These are phyloP conservation scores for Chlorella sp. DNA, from an alignment of 139 green algal species.

Conservation along the genomic window DNA sequence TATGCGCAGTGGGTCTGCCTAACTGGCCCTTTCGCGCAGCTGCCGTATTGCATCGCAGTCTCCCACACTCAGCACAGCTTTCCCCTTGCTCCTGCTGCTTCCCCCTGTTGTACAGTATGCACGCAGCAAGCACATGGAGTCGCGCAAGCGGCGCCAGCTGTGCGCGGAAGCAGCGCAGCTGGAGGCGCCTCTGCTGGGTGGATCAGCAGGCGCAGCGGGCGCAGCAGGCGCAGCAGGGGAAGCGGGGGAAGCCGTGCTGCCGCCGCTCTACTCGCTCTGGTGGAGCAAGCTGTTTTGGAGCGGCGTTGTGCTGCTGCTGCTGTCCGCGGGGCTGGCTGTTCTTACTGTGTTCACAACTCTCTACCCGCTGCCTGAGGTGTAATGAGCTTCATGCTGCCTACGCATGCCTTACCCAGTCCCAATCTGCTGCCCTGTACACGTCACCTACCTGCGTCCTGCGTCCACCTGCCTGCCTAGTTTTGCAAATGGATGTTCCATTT, in stretches of 20 bases:
- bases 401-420: too few species aligned
- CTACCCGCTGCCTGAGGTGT: slow-evolving; percentile 9
- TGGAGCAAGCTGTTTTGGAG: slow-evolving; percentile 21
- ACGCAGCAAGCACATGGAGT: too few species aligned
- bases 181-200: neutral
- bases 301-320: slow-evolving; percentile 4
- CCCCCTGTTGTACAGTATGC: too few species aligned
- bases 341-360: neutral
- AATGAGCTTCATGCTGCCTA: too few species aligned
- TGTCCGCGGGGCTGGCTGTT: neutral
- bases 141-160: neutral
- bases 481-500: too few species aligned
- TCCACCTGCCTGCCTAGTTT: too few species aligned
- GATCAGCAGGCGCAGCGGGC: neutral
- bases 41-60: too few species aligned
- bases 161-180: neutral
- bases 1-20: too few species aligned
- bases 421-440: too few species aligned
- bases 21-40: too few species aligned
- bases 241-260: neutral
- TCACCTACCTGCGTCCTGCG: too few species aligned
- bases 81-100: neutral
- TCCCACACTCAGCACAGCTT: too few species aligned
- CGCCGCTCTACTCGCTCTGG: neutral
- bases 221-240: neutral